A percentile compares a stretch with the other conserved stretches of the same genome.
phyloP scores from a whole-genome alignment of 2,329 filamentous ascomycete species.

The Teratosphaeriaceae sp. region DNA sequence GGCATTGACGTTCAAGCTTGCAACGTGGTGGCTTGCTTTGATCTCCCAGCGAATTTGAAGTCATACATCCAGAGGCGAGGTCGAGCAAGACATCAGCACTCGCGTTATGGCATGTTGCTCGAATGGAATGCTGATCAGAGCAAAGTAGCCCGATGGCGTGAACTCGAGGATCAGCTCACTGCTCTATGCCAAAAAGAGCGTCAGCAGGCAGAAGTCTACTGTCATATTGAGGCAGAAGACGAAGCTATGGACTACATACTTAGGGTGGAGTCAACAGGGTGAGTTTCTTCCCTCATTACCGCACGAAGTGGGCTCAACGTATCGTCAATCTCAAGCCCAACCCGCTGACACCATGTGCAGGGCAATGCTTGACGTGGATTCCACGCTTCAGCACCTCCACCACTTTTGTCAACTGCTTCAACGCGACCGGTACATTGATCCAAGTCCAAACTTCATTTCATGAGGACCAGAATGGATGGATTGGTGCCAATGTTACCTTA shows the following conservation, averaged over 20 bases:
- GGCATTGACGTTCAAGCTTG: too few species aligned
- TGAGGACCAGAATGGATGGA: conserved; percentile 35
- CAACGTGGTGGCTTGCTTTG: too few species aligned
- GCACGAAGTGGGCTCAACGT: background rate
- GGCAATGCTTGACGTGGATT: conserved; percentile 58
- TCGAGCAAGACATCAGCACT: too few species aligned
- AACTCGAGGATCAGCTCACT: too few species aligned
- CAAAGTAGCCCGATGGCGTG: too few species aligned
- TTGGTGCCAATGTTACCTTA: conserved; percentile 60
- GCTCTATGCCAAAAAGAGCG: background rate
- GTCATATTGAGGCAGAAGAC: too few species aligned
- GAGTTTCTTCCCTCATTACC: background rate
- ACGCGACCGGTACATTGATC: conserved; percentile 54
- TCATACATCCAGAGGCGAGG: too few species aligned
- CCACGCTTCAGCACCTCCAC: conserved; percentile 66
- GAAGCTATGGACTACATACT: background rate
- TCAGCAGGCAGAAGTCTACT: background rate
- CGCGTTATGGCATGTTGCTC: too few species aligned
- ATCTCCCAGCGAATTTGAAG: too few species aligned
- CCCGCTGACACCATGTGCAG: background rate
- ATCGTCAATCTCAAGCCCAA: background rate
- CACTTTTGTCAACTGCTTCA: conserved; percentile 62
- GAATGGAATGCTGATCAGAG: too few species aligned
- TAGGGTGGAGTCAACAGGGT: background rate
- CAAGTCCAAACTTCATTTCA: conserved; percentile 58